Evolutionary conservation across 257 asterid genomes (phyloP).

Genomic region (Coffea eugenioides): DNA sequence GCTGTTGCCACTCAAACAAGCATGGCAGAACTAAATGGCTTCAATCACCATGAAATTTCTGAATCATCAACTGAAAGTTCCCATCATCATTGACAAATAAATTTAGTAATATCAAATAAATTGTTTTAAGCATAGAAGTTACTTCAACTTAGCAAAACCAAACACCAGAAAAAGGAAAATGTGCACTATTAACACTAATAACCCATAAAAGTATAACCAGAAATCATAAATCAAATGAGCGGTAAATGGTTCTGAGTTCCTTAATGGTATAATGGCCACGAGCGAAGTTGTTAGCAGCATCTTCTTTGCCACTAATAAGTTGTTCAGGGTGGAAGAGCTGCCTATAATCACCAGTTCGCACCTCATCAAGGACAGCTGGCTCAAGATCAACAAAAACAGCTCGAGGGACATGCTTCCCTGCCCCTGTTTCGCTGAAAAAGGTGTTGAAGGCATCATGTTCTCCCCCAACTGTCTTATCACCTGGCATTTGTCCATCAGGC

Average conservation of each 20-base stretch:
- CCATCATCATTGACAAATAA: no score
- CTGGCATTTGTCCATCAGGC: slow-evolving; percentile 97
- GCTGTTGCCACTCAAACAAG: no score
- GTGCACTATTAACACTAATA: no score
- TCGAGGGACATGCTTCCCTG: slow-evolving; percentile 94
- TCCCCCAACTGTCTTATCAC: slow-evolving; percentile 78
- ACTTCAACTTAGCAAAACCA: no score
- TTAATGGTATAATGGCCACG: slow-evolving; percentile 84
- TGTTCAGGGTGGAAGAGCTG: slow-evolving; percentile 94
- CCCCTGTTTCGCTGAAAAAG: slow-evolving; percentile 91
- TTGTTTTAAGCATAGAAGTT: no score
- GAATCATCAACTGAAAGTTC: no score
- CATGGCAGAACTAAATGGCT: no score
- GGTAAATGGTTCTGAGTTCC: no score
- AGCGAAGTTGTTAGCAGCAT: slow-evolving; percentile 93
- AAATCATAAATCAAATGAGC: not conserved
- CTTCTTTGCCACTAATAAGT: slow-evolving; percentile 90
- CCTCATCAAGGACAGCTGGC: slow-evolving; percentile 91
- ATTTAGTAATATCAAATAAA: no score
- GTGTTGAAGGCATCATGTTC: slow-evolving; percentile 98
- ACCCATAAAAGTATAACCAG: no score
- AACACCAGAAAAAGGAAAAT: no score
- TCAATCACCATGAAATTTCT: no score
- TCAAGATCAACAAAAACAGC: slow-evolving; percentile 92
- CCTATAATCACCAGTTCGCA: slow-evolving; percentile 83